phyloP scores from a whole-genome alignment of 352 stramenopile species.

The Elongisporangium senticosum region DNA sequence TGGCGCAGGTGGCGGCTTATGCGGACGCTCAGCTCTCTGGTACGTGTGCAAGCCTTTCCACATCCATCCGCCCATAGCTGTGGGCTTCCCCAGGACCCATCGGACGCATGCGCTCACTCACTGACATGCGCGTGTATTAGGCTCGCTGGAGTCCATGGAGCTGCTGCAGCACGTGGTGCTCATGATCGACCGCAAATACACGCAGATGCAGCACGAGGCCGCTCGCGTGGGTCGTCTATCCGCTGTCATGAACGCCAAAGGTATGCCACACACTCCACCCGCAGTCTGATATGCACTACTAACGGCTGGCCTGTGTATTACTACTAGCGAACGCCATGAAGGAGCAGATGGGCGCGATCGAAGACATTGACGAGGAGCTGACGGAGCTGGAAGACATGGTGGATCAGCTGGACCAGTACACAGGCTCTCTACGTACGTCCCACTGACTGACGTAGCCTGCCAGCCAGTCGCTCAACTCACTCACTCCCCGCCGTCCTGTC shows the following conservation, averaged over 20 bases:
- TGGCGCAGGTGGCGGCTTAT: constrained; percentile 65
- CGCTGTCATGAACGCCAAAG: constrained; percentile 59
- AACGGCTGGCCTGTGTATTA: neutral
- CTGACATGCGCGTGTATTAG: constrained; percentile 14
- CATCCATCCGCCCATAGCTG: neutral
- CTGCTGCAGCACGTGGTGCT: constrained; percentile 58
- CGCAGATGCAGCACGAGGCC: constrained; percentile 49
- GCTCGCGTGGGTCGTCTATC: constrained; percentile 60
- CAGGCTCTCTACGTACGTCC: constrained; percentile 53
- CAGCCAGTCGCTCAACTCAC: neutral
- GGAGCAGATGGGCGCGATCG: constrained; percentile 73
- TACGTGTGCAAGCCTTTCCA: constrained; percentile 20
- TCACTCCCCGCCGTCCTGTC: constrained; percentile 5
- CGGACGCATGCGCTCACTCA: neutral
- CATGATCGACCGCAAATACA: constrained; percentile 59
- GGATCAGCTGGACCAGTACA: constrained; percentile 81
- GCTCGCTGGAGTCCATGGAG: constrained; percentile 70
- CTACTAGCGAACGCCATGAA: constrained; percentile 53
- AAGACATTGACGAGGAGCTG: constrained; percentile 83
- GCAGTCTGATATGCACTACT: neutral
- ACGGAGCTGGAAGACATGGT: constrained; percentile 84
- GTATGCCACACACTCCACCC: constrained; percentile 13
- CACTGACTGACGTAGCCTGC: neutral
- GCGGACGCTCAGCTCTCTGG: constrained; percentile 57
- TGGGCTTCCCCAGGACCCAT: neutral